Percentiles rank a stretch among this genome's conserved stretches.
Evolutionary conservation across 768 basidiomycete species (phyloP).

Genomic region (Lentinula sp.): DNA sequence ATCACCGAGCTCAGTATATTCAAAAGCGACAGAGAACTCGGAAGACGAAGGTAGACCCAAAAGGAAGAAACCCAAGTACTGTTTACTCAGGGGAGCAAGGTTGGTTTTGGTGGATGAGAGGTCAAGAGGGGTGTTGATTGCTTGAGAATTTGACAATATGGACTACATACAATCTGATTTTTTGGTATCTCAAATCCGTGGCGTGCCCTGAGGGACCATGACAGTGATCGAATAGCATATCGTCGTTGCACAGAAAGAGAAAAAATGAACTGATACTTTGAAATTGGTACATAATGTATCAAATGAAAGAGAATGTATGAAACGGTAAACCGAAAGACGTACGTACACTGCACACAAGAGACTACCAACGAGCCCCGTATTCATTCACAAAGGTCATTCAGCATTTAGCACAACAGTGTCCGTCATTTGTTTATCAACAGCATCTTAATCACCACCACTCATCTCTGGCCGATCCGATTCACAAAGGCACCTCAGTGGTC

Average conservation of each 20-base stretch:
- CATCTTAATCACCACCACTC: neutral
- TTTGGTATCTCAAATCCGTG: too few species aligned
- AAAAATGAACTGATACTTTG: neutral
- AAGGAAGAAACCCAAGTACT: neutral
- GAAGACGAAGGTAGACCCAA: neutral
- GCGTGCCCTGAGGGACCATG: too few species aligned
- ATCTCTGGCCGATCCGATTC: neutral
- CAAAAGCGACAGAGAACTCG: neutral
- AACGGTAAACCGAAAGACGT: neutral
- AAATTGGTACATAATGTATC: neutral
- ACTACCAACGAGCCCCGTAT: neutral
- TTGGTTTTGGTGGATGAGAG: neutral
- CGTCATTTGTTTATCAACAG: neutral
- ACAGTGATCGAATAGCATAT: neutral
- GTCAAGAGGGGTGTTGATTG: neutral
- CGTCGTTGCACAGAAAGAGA: neutral
- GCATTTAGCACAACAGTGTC: neutral
- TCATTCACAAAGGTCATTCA: neutral
- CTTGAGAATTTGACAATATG: neutral
- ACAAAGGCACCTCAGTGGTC: slow-evolving; percentile 69
- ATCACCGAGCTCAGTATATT: neutral
- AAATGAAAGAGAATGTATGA: neutral
- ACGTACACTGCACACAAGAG: neutral
- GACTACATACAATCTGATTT: neutral
- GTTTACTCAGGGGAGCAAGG: neutral